These are phyloP conservation scores for Brettanomyces naardenensis DNA, from an alignment of 805 yeast species.

Conservation along the genomic window DNA sequence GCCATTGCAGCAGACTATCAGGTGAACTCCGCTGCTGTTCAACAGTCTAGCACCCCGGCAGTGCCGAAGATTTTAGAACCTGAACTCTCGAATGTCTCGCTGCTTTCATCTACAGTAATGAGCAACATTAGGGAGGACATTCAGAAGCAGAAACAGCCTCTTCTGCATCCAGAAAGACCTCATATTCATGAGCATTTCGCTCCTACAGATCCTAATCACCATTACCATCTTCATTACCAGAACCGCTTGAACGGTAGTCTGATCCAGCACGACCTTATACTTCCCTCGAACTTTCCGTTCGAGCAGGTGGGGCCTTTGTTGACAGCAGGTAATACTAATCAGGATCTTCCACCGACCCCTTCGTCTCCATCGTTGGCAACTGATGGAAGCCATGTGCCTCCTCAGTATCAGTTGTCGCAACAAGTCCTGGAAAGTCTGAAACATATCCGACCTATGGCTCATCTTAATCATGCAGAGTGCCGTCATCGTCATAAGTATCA, in stretches of 20 bases:
- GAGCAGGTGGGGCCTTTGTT: neutral
- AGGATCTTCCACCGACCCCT: too few relatives aligned
- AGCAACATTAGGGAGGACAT: slow-evolving; percentile 4
- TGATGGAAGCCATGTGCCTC: too few relatives aligned
- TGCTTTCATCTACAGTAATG: slow-evolving; percentile 2
- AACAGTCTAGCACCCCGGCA: too few relatives aligned
- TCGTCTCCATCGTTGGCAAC: neutral
- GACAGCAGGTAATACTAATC: too few relatives aligned
- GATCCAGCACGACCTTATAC: slow-evolving; percentile 22
- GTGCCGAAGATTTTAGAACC: slow-evolving; percentile 3
- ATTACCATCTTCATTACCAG: slow-evolving; percentile 25
- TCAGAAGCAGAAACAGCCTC: neutral
- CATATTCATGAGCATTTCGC: slow-evolving; percentile 4
- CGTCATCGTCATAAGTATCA: too few relatives aligned
- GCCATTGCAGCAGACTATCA: too few relatives aligned
- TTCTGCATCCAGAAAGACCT: neutral
- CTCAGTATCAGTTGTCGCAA: too few relatives aligned
- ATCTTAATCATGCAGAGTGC: too few relatives aligned
- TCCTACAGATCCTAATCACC: slow-evolving; percentile 12
- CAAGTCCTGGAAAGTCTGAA: too few relatives aligned
- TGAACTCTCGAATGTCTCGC: slow-evolving; percentile 2
- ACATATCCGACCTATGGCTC: too few relatives aligned
- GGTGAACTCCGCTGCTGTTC: too few relatives aligned
- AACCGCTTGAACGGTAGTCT: slow-evolving; percentile 19
- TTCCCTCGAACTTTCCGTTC: slow-evolving; percentile 12